Base-by-base conservation (phyloP, 2,329 filamentous ascomycete species). In the Emergomyces pasteurianus region DNA sequence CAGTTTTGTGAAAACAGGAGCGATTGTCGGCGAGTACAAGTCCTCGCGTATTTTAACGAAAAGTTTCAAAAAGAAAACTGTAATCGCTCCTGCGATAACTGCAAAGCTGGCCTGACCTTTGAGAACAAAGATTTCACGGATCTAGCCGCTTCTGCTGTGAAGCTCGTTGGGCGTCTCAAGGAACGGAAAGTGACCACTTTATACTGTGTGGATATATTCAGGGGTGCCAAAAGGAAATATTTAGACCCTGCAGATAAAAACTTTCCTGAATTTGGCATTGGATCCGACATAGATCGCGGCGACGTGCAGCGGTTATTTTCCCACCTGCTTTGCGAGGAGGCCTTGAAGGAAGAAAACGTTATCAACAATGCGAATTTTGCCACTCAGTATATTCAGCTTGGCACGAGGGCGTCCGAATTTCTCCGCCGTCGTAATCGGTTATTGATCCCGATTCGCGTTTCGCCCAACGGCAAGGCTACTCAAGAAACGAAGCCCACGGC, bases 21-120 rank as follows among this genome's bases (percentile, higher is more conserved):
- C 60, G 90, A 96, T 67, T 99, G 94, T 71, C 86, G 94, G 64
- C 83, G 94, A 63, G 87, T 88, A 1, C 89, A 95, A 72, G 87
- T 99, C 18, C 83, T 99, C 40, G 83, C 83, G n/a, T 99, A 99
- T 73, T 99, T 99, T 77, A 91, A 88, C 61, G 95, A 99, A 73
- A 79, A 80, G 0, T 99, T 97, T 71, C 77, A 83, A 58, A 79
- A 80, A 43, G 81, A 83, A 14, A 81, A 89, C 58, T 99, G 94
- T 74, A 79, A 84, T 56, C 80, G 82, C 58, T 82, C 81, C 0
- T 99, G 94, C 73, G 95, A 99, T 77, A 97, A 96, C 71, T 99
- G 94, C 79, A 84, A 81, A 65, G 89, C 86, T 2, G 85, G 84
- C 28, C 79, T 83, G 53, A 80, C 81, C 3, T 94, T 90, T 68